Percentiles rank a stretch among this genome's conserved stretches.
Conservation (phyloP, 2,329 filamentous ascomycete species). For the Colletotrichum horii region DNA sequence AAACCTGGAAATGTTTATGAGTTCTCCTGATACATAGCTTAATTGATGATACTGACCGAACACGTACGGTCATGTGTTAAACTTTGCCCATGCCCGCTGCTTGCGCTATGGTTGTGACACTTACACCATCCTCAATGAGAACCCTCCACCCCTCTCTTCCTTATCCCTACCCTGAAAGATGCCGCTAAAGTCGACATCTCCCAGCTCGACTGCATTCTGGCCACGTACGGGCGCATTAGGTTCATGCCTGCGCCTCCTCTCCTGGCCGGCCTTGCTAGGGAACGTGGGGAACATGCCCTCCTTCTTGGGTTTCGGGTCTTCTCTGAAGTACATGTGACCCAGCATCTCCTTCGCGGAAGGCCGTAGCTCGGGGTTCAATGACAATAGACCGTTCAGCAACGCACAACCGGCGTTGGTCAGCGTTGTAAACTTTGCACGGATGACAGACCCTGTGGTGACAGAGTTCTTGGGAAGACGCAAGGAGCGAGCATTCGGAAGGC, state of each 20-base stretch:
- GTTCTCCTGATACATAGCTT: constrained; percentile 14
- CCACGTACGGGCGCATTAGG: constrained; percentile 86
- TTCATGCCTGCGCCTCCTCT: constrained; percentile 73
- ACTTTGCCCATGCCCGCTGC: too few relatives aligned
- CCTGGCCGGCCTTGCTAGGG: constrained; percentile 91
- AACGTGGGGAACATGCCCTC: constrained; percentile 96
- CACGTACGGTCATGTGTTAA: neutral
- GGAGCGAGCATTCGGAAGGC: constrained; percentile 84
- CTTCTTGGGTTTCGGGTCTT: constrained; percentile 89
- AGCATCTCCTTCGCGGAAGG: constrained; percentile 78
- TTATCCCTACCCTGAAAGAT: constrained; percentile 72
- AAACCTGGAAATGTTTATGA: constrained; percentile 15
- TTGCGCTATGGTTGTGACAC: neutral
- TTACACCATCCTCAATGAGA: constrained; percentile 65
- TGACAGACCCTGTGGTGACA: constrained; percentile 51
- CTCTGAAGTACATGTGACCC: constrained; percentile 81
- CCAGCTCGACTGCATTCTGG: constrained; percentile 62
- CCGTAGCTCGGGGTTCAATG: constrained; percentile 74
- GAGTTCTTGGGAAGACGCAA: constrained; percentile 69
- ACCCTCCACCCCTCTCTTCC: constrained; percentile 70
- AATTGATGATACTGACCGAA: constrained; percentile 10
- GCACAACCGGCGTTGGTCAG: constrained; percentile 76
- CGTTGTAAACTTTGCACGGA: constrained; percentile 81
- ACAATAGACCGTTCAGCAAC: constrained; percentile 73
- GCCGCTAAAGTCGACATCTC: constrained; percentile 69